Conservation (phyloP, 192 early-diverging fungal genomes). For the Diversispora epigaea region DNA sequence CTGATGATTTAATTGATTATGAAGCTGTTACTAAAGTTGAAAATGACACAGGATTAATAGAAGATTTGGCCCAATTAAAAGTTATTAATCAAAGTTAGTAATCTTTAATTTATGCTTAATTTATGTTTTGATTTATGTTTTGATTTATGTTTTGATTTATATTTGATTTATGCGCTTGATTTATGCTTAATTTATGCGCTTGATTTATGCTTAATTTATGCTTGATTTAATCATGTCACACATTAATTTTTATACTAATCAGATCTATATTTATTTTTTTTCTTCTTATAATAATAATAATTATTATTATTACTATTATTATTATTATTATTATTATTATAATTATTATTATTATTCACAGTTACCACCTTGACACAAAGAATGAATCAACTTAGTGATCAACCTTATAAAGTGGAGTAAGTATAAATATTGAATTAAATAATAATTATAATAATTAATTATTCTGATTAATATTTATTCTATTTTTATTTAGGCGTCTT, state of each 20-base stretch:
- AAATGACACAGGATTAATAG: constrained; percentile 37
- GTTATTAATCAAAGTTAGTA: constrained; percentile 47
- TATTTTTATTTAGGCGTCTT: constrained; percentile 43
- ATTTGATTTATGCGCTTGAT: neutral
- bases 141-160: constrained; percentile 27
- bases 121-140: constrained; percentile 15
- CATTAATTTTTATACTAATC: no score
- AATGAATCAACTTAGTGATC: constrained; percentile 60
- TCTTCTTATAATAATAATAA: no score
- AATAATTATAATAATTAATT: neutral
- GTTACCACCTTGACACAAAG: constrained; percentile 64
- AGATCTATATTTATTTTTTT: no score
- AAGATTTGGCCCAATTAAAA: constrained; percentile 38
- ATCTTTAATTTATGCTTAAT: neutral
- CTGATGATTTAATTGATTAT: constrained; percentile 51
- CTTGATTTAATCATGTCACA: no score
- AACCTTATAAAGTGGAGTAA: constrained; percentile 52
- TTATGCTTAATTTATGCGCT: no score
- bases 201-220: no score
- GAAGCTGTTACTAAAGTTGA: constrained; percentile 46
- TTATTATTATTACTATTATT: no score
- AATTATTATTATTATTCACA: neutral
- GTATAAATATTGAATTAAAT: constrained; percentile 6
- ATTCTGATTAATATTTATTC: neutral
- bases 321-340: no score